Evolutionary conservation across 331 rosid species (phyloP).

Genomic region (Malus hybrid): DNA sequence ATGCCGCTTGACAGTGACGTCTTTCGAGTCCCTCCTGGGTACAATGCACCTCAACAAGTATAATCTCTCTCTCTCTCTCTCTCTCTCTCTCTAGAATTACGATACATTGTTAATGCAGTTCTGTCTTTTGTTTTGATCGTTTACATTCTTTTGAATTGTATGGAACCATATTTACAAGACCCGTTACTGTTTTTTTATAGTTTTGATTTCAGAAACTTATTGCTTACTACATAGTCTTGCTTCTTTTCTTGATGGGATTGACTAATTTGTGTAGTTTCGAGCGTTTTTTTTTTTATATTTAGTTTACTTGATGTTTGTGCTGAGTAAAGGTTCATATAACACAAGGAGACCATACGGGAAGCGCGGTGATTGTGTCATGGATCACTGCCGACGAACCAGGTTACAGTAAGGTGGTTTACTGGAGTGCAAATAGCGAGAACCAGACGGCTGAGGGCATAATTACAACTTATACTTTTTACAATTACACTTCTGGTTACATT

Average conservation of each 20-base stretch:
- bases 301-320: constrained; percentile 7
- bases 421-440: constrained; percentile 23
- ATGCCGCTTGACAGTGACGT: constrained; percentile 76
- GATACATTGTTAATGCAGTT: neutral
- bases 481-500: constrained; percentile 53
- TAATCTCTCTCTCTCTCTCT: neutral
- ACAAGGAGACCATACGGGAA: constrained; percentile 74
- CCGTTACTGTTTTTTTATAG: neutral
- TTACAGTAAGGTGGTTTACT: constrained; percentile 35
- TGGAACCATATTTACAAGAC: no score
- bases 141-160: no score
- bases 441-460: constrained; percentile 8
- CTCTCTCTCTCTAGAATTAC: neutral
- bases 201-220: neutral
- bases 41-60: constrained; percentile 83
- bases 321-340: constrained; percentile 69
- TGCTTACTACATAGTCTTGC: neutral
- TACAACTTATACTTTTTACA: constrained; percentile 35
- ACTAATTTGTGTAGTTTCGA: neutral
- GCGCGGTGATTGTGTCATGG: constrained; percentile 74
- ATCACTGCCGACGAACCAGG: constrained; percentile 36
- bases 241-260: neutral
- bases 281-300: neutral
- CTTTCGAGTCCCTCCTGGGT: constrained; percentile 47
- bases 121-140: neutral